A percentile compares a stretch with the other conserved stretches of the same genome.
phyloP scores from a whole-genome alignment of 768 basidiomycete species.

The Hygrocybe coccinea region DNA sequence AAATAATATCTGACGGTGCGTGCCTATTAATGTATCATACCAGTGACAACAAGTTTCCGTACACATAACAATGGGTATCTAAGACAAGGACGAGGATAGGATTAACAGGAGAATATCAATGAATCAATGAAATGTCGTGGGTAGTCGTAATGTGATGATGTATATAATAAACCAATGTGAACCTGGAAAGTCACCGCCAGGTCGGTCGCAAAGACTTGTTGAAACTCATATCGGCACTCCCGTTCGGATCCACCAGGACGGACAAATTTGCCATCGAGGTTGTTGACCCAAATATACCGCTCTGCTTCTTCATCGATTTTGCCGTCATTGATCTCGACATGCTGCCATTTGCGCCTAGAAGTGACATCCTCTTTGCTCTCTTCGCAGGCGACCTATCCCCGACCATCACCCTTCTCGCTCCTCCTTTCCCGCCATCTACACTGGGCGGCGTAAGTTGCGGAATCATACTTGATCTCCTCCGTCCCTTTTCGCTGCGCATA shows the following conservation, averaged over 20 bases:
- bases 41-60: too few relatives aligned
- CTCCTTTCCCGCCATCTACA: slow-evolving; percentile 33
- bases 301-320: slow-evolving; percentile 19
- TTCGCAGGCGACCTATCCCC: slow-evolving; percentile 51
- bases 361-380: slow-evolving; percentile 52
- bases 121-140: too few relatives aligned
- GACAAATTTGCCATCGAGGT: slow-evolving; percentile 32
- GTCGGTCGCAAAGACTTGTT: slow-evolving; percentile 44
- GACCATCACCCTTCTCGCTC: slow-evolving; percentile 22
- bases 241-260: slow-evolving; percentile 40
- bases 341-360: slow-evolving; percentile 38
- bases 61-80: background rate
- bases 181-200: slow-evolving; percentile 42
- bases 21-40: too few relatives aligned
- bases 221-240: slow-evolving; percentile 48
- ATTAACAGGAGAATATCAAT: too few relatives aligned
- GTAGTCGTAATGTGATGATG: too few relatives aligned
- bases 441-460: slow-evolving; percentile 54
- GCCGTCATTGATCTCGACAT: slow-evolving; percentile 26
- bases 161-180: too few relatives aligned
- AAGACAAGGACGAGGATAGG: too few relatives aligned
- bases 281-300: slow-evolving; percentile 18
- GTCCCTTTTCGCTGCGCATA: slow-evolving; percentile 64
- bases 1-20: too few relatives aligned
- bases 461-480: slow-evolving; percentile 77